Percentiles rank a stretch among this genome's conserved stretches.
Conservation (phyloP, 345 rosid genomes). For the Kandelia obovata region DNA sequence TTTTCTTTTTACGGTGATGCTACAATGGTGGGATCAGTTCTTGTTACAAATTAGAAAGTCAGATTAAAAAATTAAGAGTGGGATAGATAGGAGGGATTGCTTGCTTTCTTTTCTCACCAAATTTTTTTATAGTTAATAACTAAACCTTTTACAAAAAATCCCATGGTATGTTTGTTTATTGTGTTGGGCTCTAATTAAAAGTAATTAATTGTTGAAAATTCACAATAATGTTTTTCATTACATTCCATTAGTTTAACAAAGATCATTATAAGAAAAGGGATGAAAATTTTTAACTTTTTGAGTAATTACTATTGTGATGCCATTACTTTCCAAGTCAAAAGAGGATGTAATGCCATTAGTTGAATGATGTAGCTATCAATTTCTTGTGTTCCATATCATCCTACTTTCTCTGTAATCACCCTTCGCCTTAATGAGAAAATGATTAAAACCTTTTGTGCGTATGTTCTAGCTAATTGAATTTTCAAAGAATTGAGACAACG, state of each 20-base stretch:
- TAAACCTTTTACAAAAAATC: not conserved
- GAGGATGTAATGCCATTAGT: not conserved
- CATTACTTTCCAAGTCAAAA: not conserved
- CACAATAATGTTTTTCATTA: too few relatives aligned
- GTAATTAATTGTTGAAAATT: too few relatives aligned
- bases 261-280: too few relatives aligned
- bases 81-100: constrained; percentile 72
- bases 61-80: constrained; percentile 64
- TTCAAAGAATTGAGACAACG: not conserved
- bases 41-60: constrained; percentile 67
- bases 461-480: not conserved
- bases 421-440: too few relatives aligned
- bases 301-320: not conserved
- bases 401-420: too few relatives aligned
- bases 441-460: not conserved
- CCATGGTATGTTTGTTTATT: not conserved
- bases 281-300: not conserved
- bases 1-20: constrained; percentile 35
- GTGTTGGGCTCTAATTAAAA: not conserved
- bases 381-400: too few relatives aligned
- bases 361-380: too few relatives aligned
- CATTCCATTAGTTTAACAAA: too few relatives aligned
- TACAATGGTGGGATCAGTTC: constrained; percentile 79
- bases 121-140: too few relatives aligned
- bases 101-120: not conserved